Conservation (phyloP, 768 basidiomycete species). For the Hysterangium stoloniferum region DNA sequence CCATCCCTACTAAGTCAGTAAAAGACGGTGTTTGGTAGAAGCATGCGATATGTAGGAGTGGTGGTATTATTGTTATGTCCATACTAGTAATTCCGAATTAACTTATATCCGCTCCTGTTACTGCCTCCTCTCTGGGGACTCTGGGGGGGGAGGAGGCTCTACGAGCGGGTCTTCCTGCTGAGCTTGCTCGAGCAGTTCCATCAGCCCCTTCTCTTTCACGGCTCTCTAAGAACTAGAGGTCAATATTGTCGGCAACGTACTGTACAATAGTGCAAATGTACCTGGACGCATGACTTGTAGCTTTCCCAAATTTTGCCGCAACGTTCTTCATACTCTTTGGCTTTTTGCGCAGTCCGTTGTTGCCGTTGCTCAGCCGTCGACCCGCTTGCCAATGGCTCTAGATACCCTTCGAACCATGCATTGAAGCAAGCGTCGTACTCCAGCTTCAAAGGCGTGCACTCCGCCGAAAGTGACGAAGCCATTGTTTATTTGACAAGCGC, state of each 20-base stretch:
- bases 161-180: constrained; percentile 67
- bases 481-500: constrained; percentile 29
- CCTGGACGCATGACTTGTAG: constrained; percentile 81
- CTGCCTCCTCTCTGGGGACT: background rate
- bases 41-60: background rate
- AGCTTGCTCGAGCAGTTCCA: constrained; percentile 70
- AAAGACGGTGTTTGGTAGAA: constrained; percentile 8
- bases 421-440: constrained; percentile 95
- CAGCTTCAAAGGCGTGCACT: constrained; percentile 87
- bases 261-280: constrained; percentile 28
- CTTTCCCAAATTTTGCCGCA: constrained; percentile 79
- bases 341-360: constrained; percentile 66
- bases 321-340: constrained; percentile 77
- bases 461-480: constrained; percentile 72
- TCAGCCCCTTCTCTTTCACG: constrained; percentile 68
- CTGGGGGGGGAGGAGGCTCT: constrained; percentile 45
- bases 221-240: constrained; percentile 48
- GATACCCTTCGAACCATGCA: constrained; percentile 95
- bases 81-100: background rate
- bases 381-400: constrained; percentile 58
- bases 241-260: background rate
- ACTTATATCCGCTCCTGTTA: background rate
- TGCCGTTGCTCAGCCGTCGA: constrained; percentile 38
- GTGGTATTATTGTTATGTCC: background rate
- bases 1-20: constrained; percentile 4